Base-by-base conservation (phyloP, 768 basidiomycete genomes). In the Cystofilobasidium capitatum region DNA sequence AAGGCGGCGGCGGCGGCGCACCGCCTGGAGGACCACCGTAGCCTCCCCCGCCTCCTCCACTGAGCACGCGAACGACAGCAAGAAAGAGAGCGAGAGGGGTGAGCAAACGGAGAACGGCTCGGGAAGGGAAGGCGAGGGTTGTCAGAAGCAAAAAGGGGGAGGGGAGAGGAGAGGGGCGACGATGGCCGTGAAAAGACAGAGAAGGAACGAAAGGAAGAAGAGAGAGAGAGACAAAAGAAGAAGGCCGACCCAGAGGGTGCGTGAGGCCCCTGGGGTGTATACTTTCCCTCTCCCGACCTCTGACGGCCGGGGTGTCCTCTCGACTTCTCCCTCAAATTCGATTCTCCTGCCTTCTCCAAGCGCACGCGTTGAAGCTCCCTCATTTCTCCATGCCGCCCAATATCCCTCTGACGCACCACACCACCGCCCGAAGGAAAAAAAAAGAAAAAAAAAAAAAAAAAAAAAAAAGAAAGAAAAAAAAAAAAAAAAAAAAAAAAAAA, bases 251-350 rank as follows among this genome's bases (percentile, higher is more conserved):
- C 47, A 58, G 49, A 61, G 58, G 60, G 45, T 62, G 60, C 66
- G 22, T 68, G 66, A 68, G 66, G 66, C 59, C 58, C 60, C 49
- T 59, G 58, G 59, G 59, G 45, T 55, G 24, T 57, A 55, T 45
- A 42, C 57, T 36, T 47, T 20, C 24, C 29, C 4, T 16, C 58
- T 17, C n/a, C n/a, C n/a, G n/a, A n/a, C n/a, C n/a, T n/a, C n/a
- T n/a, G n/a, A n/a, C n/a, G n/a, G n/a, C n/a, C n/a, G n/a, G n/a
- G 31, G 57, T 42, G 31, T 47, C 39, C 31, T 29, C n/a, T n/a
- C 47, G 49, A 64, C 49, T 24, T 5, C 20, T 20, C 40, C 33
- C 7, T 39, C 33, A 55, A 16, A 5, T 17, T 59, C 24, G n/a
- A 44, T n/a, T 29, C n/a, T 29, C 42, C 44, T 17, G 40, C 33